These are phyloP conservation scores for Ustilago xerochloae DNA, from an alignment of 1,284 basidiomycete genomes.

Conservation along the genomic window DNA sequence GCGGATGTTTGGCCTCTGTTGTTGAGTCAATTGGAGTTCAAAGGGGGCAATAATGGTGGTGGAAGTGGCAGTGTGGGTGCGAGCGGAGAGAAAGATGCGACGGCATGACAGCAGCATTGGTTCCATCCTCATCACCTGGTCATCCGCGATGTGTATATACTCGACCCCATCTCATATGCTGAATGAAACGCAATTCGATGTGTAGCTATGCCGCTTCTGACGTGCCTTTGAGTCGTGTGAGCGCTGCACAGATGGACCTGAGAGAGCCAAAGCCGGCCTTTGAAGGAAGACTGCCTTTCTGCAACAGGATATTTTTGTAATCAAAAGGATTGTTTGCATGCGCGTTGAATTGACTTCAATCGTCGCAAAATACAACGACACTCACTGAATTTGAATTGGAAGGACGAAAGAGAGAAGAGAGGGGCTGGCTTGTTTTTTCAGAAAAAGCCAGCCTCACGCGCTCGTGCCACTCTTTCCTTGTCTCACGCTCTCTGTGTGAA, in stretches of 20 bases:
- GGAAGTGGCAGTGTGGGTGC: neutral
- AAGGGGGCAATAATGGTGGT: constrained; percentile 3
- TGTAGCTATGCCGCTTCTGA: too few relatives aligned
- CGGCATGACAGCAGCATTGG: neutral
- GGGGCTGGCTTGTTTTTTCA: neutral
- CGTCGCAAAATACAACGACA: neutral
- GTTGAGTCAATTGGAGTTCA: constrained; percentile 56
- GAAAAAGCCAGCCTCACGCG: constrained; percentile 16
- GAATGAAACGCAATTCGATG: too few relatives aligned
- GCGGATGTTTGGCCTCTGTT: constrained; percentile 61
- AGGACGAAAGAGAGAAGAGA: neutral
- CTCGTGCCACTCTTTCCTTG: constrained; percentile 14
- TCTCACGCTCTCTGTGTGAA: neutral
- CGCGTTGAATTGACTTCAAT: neutral
- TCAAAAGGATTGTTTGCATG: neutral
- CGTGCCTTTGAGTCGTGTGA: too few relatives aligned
- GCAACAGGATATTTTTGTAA: neutral
- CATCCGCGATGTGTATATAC: neutral
- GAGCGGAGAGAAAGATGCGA: neutral
- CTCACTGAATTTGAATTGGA: neutral
- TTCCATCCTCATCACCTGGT: too few relatives aligned
- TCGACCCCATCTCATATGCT: too few relatives aligned
- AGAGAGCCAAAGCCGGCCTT: too few relatives aligned
- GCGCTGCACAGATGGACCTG: too few relatives aligned
- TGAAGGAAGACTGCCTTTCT: neutral